Evolutionary conservation across 2,329 filamentous ascomycete genomes (phyloP).

Genomic region (Penicillium sp.): DNA sequence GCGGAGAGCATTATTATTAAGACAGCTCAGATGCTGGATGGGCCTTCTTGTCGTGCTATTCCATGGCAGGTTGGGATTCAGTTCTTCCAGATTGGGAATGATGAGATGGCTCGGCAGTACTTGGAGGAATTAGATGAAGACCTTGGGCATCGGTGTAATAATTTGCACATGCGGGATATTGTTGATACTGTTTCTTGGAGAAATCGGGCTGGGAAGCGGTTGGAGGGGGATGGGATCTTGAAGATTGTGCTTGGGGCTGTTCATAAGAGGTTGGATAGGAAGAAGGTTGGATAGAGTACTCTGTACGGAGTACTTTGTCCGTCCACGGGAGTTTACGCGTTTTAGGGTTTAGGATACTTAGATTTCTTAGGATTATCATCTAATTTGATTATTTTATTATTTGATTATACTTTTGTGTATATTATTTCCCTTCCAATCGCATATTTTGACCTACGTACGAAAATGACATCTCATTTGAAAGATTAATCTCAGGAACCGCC

Average conservation of each 20-base stretch:
- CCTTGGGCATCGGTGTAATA: constrained; percentile 54
- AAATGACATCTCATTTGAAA: background rate
- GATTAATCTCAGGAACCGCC: constrained; percentile 15
- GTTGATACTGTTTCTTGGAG: constrained; percentile 84
- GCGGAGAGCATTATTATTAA: constrained; percentile 67
- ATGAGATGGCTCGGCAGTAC: constrained; percentile 62
- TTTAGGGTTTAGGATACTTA: constrained; percentile 1
- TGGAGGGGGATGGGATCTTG: constrained; percentile 71
- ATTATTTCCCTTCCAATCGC: background rate
- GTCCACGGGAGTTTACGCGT: no score
- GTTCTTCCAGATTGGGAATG: constrained; percentile 90
- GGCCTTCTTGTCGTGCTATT: constrained; percentile 65
- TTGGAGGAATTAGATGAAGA: constrained; percentile 75
- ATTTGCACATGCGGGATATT: constrained; percentile 67
- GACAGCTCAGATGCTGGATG: constrained; percentile 64
- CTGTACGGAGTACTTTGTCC: no score
- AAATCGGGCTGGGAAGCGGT: constrained; percentile 45
- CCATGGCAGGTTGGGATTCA: constrained; percentile 86
- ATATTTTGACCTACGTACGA: background rate
- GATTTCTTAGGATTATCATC: background rate
- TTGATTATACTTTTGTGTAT: background rate
- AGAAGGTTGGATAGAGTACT: no score
- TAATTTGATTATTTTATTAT: background rate
- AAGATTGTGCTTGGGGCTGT: constrained; percentile 82
- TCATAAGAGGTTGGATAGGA: constrained; percentile 48